Base-by-base conservation (phyloP, 2,329 filamentous ascomycete genomes). In the Aspergillus sergii region DNA sequence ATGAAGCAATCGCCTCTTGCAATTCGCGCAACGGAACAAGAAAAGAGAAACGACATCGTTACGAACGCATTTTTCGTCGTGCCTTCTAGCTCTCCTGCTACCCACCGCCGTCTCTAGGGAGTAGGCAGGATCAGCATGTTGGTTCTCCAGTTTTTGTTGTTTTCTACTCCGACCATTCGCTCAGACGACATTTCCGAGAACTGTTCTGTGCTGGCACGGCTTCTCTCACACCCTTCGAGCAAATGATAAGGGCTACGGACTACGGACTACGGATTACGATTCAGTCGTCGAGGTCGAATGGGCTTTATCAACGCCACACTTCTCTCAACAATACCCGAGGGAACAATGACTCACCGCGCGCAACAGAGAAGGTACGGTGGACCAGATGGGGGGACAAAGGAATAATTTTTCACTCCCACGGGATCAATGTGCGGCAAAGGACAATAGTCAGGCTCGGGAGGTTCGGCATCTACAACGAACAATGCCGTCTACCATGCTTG, bases 1-100 rank as follows among this genome's bases (percentile, higher is more conserved):
- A 48, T 80, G 78, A 81, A 66, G 36, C 58, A 26, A 60, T 43
- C 46, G 26, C 34, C 30, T 12, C 23, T 11, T 48, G n/a, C 21
- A 16, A 56, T 30, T 46, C 39, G 11, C 51, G 23, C 23, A 39
- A 58, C 50, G 14, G 16, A 46, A 43, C 43, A 57, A 57, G n/a
- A 57, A 60, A 54, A 62, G 56, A 62, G 45, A 32, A 43, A 59
- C 39, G 19, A 28, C 48, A 59, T 58, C 34, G 41, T 57, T 39
- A 53, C 28, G 62, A 61, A 57, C 62, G 45, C 54, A 34, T 41
- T 41, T 55, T 48, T 56, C 55, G 56, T 57, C 57, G 54, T 57
- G 34, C 43, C 51, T 43, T 36, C 60, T 39, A 60, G 32, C 57
- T 50, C 50, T 43, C 16, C 59, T 50, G 26, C 54, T 51, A 39